A percentile compares a stretch with the other conserved stretches of the same genome.
phyloP scores from a whole-genome alignment of 2,329 filamentous ascomycete species.

The Magnaporthiopsis rhizophila region DNA sequence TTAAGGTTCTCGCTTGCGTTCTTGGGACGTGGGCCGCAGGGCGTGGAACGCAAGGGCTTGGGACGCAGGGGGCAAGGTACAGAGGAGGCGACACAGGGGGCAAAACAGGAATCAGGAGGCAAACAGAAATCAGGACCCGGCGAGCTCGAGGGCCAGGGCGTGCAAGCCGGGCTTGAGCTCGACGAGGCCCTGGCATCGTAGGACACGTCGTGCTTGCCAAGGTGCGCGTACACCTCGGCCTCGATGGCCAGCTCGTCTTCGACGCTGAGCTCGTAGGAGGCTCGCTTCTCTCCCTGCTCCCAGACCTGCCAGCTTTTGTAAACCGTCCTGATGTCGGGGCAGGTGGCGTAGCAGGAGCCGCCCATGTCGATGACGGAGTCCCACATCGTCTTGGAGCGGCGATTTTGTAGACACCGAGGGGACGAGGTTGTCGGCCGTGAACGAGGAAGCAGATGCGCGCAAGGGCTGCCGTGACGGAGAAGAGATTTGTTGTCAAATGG shows the following conservation, averaged over 20 bases:
- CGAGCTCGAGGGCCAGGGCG: not conserved
- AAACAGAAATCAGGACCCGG: no score
- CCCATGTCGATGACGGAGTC: conserved; percentile 11
- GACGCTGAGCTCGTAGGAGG: not conserved
- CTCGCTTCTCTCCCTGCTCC: not conserved
- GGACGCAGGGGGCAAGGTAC: no score
- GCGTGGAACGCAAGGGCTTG: no score
- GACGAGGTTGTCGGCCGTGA: no score
- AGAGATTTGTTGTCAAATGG: no score
- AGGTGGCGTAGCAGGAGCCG: conserved; percentile 1
- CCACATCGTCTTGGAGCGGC: not conserved
- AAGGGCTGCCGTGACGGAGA: no score
- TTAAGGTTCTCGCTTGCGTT: no score
- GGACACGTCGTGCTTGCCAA: not conserved
- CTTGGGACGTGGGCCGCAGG: no score
- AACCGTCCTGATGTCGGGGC: conserved; percentile 1
- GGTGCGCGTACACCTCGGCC: conserved; percentile 1
- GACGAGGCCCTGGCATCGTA: not conserved
- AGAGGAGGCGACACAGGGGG: no score
- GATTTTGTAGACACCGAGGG: no score
- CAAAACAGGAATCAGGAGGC: no score
- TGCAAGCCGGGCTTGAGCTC: not conserved
- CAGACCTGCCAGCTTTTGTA: not conserved
- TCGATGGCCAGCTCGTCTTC: not conserved
- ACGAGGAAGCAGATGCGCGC: no score